A percentile compares a stretch with the other conserved stretches of the same genome.
Conservation (phyloP, 2,329 filamentous ascomycete species). For the Alternaria metachromatica region DNA sequence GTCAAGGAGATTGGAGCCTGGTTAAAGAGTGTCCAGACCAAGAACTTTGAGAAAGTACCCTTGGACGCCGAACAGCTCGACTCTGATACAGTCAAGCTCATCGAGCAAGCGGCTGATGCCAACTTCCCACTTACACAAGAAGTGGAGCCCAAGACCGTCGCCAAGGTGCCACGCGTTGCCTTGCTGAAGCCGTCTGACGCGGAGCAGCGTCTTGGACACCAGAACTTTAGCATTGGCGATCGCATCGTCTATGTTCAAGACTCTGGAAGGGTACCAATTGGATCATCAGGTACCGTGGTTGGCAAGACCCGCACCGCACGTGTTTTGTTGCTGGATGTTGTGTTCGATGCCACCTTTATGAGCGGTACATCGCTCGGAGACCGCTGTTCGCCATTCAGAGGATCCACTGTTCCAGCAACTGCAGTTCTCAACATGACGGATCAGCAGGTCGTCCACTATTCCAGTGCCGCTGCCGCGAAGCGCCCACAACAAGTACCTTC, state of each 20-base stretch:
- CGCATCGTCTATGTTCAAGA: constrained; percentile 92
- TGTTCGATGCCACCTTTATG: constrained; percentile 97
- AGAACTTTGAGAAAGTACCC: constrained; percentile 93
- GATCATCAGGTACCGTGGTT: constrained; percentile 89
- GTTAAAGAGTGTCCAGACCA: constrained; percentile 90
- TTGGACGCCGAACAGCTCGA: constrained; percentile 96
- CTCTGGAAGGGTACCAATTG: constrained; percentile 93
- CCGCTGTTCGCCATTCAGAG: constrained; percentile 89
- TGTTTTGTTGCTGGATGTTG: constrained; percentile 82
- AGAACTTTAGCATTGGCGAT: constrained; percentile 84
- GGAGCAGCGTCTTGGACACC: constrained; percentile 88
- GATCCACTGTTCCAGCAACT: constrained; percentile 87
- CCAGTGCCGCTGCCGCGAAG: constrained; percentile 64
- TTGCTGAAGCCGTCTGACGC: constrained; percentile 93
- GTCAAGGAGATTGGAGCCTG: constrained; percentile 94
- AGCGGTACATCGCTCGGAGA: constrained; percentile 91
- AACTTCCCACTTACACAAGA: constrained; percentile 42
- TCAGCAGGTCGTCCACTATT: constrained; percentile 76
- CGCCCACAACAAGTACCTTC: constrained; percentile 56
- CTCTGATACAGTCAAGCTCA: constrained; percentile 81
- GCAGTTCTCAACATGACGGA: constrained; percentile 87
- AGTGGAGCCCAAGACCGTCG: constrained; percentile 70
- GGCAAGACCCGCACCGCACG: constrained; percentile 89
- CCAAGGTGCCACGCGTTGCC: constrained; percentile 82
- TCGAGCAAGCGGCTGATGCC: constrained; percentile 77